phyloP scores from a whole-genome alignment of 345 rosid genomes.

The Lepidium didymum region DNA sequence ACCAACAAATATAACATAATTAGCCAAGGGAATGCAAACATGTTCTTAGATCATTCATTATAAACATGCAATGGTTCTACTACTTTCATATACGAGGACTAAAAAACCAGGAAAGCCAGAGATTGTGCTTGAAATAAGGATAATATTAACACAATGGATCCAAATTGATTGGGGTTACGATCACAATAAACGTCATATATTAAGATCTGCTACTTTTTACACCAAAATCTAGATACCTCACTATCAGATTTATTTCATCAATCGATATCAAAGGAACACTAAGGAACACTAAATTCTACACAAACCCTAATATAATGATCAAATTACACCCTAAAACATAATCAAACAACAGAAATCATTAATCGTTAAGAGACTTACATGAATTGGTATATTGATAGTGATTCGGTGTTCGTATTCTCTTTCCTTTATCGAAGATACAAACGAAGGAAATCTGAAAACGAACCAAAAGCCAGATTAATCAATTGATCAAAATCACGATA shows the following conservation, averaged over 20 bases:
- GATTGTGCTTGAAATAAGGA: neutral
- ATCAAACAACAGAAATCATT: neutral
- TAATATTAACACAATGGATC: no score
- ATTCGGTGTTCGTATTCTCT: neutral
- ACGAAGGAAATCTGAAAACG: conserved; percentile 20
- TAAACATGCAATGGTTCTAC: neutral
- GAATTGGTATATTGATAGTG: neutral
- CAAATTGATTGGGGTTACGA: neutral
- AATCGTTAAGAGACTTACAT: conserved; percentile 6
- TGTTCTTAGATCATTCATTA: neutral
- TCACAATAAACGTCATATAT: neutral
- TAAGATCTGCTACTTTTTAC: neutral
- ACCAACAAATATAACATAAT: neutral
- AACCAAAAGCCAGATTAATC: neutral
- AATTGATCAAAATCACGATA: neutral
- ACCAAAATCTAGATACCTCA: neutral
- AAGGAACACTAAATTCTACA: neutral
- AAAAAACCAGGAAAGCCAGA: no score
- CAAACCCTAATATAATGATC: neutral
- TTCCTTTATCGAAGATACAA: neutral
- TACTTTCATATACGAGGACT: neutral
- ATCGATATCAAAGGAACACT: neutral
- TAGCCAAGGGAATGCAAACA: neutral
- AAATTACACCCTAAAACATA: neutral
- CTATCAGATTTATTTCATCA: neutral